Evolutionary conservation across 2,329 filamentous ascomycete species (phyloP).

Genomic region (Ceratocystis ficicola): DNA sequence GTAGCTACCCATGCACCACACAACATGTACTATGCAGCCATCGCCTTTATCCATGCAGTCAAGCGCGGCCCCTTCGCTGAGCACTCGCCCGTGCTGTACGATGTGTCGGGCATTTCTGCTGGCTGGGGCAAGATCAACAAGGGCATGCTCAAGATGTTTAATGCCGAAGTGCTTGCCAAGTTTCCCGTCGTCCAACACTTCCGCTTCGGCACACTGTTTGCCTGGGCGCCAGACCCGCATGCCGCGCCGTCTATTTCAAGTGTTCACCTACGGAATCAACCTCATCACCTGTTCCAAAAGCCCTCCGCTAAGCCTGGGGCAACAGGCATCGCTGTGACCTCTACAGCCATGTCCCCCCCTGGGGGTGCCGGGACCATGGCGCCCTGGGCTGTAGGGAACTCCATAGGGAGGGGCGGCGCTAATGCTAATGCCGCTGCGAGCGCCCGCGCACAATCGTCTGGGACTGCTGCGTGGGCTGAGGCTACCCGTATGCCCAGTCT

Average conservation of each 20-base stretch:
- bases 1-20: constrained; percentile 52
- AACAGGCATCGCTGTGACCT: background rate
- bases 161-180: constrained; percentile 88
- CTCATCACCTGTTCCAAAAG: constrained; percentile 25
- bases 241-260: constrained; percentile 39
- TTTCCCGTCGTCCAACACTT: constrained; percentile 99
- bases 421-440: background rate
- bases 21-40: constrained; percentile 88
- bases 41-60: constrained; percentile 95
- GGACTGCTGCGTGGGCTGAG: constrained; percentile 36
- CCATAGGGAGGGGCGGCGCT: background rate
- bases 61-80: constrained; percentile 96
- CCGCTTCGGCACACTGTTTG: constrained; percentile 67
- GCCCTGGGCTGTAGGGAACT: background rate
- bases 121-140: constrained; percentile 98
- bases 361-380: constrained; percentile 27
- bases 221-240: constrained; percentile 57
- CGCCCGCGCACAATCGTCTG: background rate
- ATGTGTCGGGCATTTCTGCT: constrained; percentile 79
- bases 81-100: constrained; percentile 85
- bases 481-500: constrained; percentile 32
- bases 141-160: constrained; percentile 99
- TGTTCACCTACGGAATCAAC: constrained; percentile 48
- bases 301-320: background rate
- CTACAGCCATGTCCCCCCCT: constrained; percentile 22